phyloP scores from a whole-genome alignment of 2,329 filamentous ascomycete genomes.

The Basipetospora chlamydospora region DNA sequence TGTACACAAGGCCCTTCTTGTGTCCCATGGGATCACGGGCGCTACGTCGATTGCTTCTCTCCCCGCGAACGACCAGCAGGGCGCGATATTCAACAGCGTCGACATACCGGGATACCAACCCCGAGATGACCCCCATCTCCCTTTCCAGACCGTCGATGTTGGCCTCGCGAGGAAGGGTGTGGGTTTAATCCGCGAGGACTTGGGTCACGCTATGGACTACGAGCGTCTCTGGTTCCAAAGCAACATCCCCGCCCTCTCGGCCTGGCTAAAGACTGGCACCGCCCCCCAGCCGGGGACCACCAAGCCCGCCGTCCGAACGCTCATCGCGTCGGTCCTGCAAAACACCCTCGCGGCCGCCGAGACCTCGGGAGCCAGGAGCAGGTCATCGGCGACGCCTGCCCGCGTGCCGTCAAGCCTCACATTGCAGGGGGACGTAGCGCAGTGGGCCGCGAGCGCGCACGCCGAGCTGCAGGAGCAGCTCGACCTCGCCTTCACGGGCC shows the following conservation, averaged over 20 bases:
- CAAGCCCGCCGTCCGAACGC: conserved; percentile 49
- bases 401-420: conserved; percentile 18
- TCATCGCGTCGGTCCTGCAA: conserved; percentile 53
- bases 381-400: conserved; percentile 18
- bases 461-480: conserved; percentile 70
- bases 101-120: conserved; percentile 34
- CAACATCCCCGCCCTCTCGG: conserved; percentile 47
- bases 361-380: conserved; percentile 27
- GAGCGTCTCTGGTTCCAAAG: conserved; percentile 62
- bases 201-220: conserved; percentile 55
- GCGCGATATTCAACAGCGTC: conserved; percentile 39
- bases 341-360: conserved; percentile 36
- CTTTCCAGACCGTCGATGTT: conserved; percentile 48
- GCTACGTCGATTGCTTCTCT: conserved; percentile 38
- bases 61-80: conserved; percentile 21
- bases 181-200: conserved; percentile 50
- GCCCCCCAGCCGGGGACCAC: conserved; percentile 29
- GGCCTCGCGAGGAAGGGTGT: conserved; percentile 48
- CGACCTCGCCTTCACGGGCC: conserved; percentile 61
- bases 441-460: conserved; percentile 71
- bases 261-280: conserved; percentile 47
- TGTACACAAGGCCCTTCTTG: conserved; percentile 66
- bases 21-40: conserved; percentile 58
- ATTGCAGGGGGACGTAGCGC: conserved; percentile 45
- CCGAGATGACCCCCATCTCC: conserved; percentile 19